These are phyloP conservation scores for Pichia sp. DNA, from an alignment of 1,139 yeast genomes.

Conservation along the genomic window DNA sequence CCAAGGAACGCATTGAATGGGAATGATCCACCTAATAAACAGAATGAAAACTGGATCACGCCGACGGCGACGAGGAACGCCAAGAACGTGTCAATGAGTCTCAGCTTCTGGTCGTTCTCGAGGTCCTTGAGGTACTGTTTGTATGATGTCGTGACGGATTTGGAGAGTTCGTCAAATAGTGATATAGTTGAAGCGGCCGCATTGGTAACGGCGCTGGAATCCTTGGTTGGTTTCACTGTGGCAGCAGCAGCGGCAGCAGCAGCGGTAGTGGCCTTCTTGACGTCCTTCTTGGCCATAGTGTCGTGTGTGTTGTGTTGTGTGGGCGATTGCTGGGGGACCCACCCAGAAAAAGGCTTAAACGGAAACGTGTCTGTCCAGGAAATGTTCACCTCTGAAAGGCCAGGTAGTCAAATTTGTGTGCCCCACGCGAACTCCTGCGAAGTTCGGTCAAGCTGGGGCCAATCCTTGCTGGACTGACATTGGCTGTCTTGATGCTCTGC, in stretches of 20 bases:
- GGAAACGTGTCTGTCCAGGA: no score
- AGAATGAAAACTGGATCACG: conserved; percentile 73
- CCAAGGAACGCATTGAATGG: conserved; percentile 97
- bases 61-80: conserved; percentile 75
- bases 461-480: no score
- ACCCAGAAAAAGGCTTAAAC: not conserved
- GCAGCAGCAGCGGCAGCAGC: conserved; percentile 23
- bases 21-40: conserved; percentile 76
- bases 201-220: not conserved
- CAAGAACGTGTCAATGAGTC: conserved; percentile 76
- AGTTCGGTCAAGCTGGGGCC: no score
- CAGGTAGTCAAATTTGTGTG: no score
- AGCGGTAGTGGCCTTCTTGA: conserved; percentile 18
- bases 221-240: conserved; percentile 13
- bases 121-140: conserved; percentile 28
- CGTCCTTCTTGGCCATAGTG: conserved; percentile 41
- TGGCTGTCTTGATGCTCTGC: no score
- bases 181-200: conserved; percentile 6
- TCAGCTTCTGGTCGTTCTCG: conserved; percentile 38
- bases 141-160: conserved; percentile 12
- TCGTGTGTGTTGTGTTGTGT: no score
- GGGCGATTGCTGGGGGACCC: no score
- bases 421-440: no score
- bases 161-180: conserved; percentile 9
- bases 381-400: no score